Evolutionary conservation across 2,329 filamentous ascomycete genomes (phyloP), one percentile per base, ranked within the genome.

Genomic region (Stylonectria norvegica): DNA sequence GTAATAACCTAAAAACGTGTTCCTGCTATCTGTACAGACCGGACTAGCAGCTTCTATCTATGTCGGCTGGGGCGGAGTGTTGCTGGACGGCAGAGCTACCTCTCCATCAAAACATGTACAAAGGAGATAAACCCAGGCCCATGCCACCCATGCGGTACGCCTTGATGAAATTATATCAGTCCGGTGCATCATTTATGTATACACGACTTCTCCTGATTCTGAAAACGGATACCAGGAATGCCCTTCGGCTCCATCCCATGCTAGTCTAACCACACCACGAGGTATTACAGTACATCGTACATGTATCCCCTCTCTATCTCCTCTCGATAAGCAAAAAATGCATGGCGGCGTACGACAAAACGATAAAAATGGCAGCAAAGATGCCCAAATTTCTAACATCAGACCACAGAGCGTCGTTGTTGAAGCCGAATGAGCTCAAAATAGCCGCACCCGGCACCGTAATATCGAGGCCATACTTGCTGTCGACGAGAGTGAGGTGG

Each of bases 391-490:
- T 90, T 36, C 85, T 71, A 18, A 93, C 81, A 64, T 98, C 93
- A 31, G 70, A 69, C 90, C 89, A 96, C 41, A 95, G 75, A 0
- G 88, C 89, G 45, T 82, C 73, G 19, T 90, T 94, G 59, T 95
- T 78, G 63, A 98, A 98, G 1, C 93, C 93, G 63, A 98, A 98
- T 0, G 86, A 89, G 64, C 87, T 95, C 40, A 98, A 69, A 52
- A 98, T 98, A 0, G 89, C 88, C 1, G 91, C 89, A 22, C 93
- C 93, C 0, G 93, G 93, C 0, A 98, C 89, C 37, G 93, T 91
- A 48, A 98, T 98, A 58, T 97, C 89, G 5, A 98, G 78, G 5
- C 93, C 93, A 50, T 95, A 96, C 66, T 97, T 94, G 65, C 93
- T 85, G 63, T 98, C 93, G 29, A 94, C 80, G 18, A 98, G 77